phyloP scores from a whole-genome alignment of 108 stramenopile genomes.

The Aureococcus anophagefferens region DNA sequence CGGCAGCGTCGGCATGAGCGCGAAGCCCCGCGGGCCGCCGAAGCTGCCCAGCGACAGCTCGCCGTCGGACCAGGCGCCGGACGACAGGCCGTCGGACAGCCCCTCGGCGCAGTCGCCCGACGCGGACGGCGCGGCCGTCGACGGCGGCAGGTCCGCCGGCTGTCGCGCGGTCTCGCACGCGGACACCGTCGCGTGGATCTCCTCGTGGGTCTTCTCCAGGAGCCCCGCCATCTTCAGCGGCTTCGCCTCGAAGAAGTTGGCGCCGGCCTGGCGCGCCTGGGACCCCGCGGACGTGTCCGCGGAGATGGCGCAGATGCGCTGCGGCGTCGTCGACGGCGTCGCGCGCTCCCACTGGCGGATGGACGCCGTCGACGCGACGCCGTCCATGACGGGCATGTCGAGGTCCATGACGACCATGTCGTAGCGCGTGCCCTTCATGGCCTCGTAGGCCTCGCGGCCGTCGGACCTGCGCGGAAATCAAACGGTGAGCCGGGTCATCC shows the following conservation, averaged over 20 bases:
- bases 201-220: too few species aligned
- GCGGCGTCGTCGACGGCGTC: neutral
- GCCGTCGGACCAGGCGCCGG: neutral
- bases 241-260: neutral
- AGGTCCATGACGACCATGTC: constrained; percentile 13
- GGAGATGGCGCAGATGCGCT: neutral
- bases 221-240: neutral
- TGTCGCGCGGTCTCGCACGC: too few species aligned
- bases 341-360: neutral
- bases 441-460: neutral
- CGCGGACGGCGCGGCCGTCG: too few species aligned
- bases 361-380: neutral
- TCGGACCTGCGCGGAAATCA: too few species aligned
- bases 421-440: neutral
- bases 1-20: neutral
- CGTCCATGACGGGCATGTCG: constrained; percentile 18
- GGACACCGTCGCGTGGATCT: too few species aligned
- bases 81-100: neutral
- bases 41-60: too few species aligned
- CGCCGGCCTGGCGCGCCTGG: neutral
- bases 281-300: neutral
- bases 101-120: too few species aligned
- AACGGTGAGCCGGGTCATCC: too few species aligned
- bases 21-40: too few species aligned
- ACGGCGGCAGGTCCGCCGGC: too few species aligned